Evolutionary conservation across 1,139 yeast genomes (phyloP).

Genomic region (Ogataea hybrid): DNA sequence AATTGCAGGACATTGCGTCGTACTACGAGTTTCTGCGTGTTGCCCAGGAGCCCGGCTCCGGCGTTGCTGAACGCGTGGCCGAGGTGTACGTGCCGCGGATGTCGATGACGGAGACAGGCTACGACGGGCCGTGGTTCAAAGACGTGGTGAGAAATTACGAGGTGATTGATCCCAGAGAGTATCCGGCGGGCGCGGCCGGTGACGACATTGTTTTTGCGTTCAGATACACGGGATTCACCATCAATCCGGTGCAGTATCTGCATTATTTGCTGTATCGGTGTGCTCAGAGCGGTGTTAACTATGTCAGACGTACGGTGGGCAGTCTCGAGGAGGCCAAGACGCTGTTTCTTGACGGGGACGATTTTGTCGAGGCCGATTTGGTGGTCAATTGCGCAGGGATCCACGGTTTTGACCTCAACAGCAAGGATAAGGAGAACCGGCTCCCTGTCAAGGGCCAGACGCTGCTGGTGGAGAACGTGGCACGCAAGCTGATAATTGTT

Average conservation of each 20-base stretch:
- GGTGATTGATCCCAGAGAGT: conserved; percentile 21
- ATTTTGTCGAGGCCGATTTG: conserved; percentile 31
- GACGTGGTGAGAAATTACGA: conserved; percentile 25
- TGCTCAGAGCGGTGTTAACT: conserved; percentile 20
- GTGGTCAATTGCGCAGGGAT: conserved; percentile 47
- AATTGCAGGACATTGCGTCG: conserved; percentile 23
- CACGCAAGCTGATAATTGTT: conserved; percentile 28
- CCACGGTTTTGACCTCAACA: conserved; percentile 34
- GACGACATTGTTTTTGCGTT: conserved; percentile 25
- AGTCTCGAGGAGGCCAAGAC: conserved; percentile 18
- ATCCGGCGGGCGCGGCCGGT: conserved; percentile 17
- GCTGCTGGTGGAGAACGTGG: conserved; percentile 40
- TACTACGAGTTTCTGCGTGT: conserved; percentile 24
- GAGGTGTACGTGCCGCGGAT: conserved; percentile 24
- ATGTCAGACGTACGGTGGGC: conserved; percentile 21
- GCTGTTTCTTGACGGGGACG: conserved; percentile 15
- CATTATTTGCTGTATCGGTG: conserved; percentile 24
- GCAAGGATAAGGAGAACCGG: conserved; percentile 32
- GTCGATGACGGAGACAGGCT: conserved; percentile 19
- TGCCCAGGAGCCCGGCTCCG: conserved; percentile 23
- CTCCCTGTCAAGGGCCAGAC: conserved; percentile 47
- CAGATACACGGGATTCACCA: conserved; percentile 26
- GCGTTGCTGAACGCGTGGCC: conserved; percentile 24
- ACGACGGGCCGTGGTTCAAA: conserved; percentile 29
- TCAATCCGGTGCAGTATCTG: conserved; percentile 27